Base-by-base conservation (phyloP, 2,329 filamentous ascomycete genomes). In the Nemania diffusa region DNA sequence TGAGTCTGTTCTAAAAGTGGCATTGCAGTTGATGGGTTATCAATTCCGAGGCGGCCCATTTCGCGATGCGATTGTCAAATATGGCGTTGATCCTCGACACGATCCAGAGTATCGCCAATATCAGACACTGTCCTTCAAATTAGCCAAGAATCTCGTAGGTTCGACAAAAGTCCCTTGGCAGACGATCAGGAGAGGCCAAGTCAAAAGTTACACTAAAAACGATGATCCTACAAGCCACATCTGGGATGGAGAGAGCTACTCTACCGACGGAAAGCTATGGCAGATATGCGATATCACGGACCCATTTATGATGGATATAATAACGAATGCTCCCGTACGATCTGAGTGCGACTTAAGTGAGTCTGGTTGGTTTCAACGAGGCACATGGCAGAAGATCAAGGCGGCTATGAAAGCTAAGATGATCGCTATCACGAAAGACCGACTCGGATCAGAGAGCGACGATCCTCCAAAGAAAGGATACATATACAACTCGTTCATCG, bases 221-320 rank as follows among this genome's bases (percentile, higher is more conserved):
- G 80, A 81, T 26, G 77, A 81, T 37, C 79, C 78, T 22, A 78
- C 82, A 32, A 90, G 85, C 60, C 94, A 98, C 78, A 83, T 95
- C 1, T 98, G 97, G 79, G 93, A 97, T 68, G 95, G 95, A 53
- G 84, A 89, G 66, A 86, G 85, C 1, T 88, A 95, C 62, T 88
- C 88, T 17, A 87, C 88, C 1, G 94, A 97, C 74, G 94, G 94
- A 44, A 96, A 96, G 74, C 90, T 96, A 57, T 99, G 94, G 91
- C 96, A 98, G 82, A 87, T 97, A 27, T 97, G 94, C 81, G 96
- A 99, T 78, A 91, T 98, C 62, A 91, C 88, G 0, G 95, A 98
- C 74, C 92, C 93, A 0, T 76, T 94, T 0, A 83, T 98, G 1
- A 81, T 83, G 0, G 79, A 83, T 11, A 81, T 97, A 2, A 84